A percentile compares a stretch with the other conserved stretches of the same genome.
Conservation (phyloP, 1,139 yeast genomes). For the Debaryomycetaceae sp. region DNA sequence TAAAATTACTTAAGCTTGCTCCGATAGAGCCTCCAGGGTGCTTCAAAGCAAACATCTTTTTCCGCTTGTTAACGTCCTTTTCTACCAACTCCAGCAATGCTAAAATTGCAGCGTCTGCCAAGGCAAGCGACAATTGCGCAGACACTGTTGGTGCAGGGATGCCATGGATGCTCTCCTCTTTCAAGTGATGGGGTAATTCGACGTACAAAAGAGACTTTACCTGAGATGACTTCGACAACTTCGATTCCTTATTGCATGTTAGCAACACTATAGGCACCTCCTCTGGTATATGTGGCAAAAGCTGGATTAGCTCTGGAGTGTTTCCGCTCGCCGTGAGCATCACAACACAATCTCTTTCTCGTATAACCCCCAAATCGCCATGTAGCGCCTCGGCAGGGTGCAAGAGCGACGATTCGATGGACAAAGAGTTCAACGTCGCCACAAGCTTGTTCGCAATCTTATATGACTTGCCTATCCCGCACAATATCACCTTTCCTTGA, state of each 20-base stretch:
- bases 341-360: slow-evolving; percentile 60
- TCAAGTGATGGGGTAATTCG: slow-evolving; percentile 53
- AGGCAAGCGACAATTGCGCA: slow-evolving; percentile 69
- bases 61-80: slow-evolving; percentile 51
- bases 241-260: slow-evolving; percentile 56
- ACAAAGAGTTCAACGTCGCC: slow-evolving; percentile 79
- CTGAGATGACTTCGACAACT: slow-evolving; percentile 42
- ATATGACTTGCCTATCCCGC: slow-evolving; percentile 83
- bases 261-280: slow-evolving; percentile 57
- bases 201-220: slow-evolving; percentile 57
- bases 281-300: slow-evolving; percentile 57
- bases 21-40: slow-evolving; percentile 96
- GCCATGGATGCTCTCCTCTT: slow-evolving; percentile 71
- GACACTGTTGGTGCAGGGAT: slow-evolving; percentile 87
- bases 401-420: slow-evolving; percentile 61
- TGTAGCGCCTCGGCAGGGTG: slow-evolving; percentile 90
- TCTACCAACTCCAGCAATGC: slow-evolving; percentile 69
- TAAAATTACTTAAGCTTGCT: slow-evolving; percentile 40
- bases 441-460: slow-evolving; percentile 76
- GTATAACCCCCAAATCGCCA: slow-evolving; percentile 78
- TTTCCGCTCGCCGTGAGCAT: slow-evolving; percentile 80
- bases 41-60: slow-evolving; percentile 57
- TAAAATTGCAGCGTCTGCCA: slow-evolving; percentile 77
- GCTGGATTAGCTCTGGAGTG: slow-evolving; percentile 67
- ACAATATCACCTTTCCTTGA: slow-evolving; percentile 67